Percentiles rank a stretch among this genome's conserved stretches.
phyloP scores from a whole-genome alignment of 495 filamentous ascomycete species.

The Aspergillus bridgeri region DNA sequence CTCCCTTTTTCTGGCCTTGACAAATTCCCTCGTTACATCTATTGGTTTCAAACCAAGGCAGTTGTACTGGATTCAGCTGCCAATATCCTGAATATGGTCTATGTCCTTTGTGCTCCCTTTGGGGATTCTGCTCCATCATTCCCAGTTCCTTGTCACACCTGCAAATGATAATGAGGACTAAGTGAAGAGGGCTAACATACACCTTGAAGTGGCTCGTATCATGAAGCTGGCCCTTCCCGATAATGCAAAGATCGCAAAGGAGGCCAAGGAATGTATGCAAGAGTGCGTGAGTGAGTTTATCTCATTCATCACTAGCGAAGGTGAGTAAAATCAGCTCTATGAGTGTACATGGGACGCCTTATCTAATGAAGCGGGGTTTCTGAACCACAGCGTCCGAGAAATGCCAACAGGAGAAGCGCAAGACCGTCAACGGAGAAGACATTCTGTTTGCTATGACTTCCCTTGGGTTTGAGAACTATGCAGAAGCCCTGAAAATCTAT shows the following conservation, averaged over 20 bases:
- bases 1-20: background rate
- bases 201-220: conserved; percentile 94
- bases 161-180: background rate
- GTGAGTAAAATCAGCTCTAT: conserved; percentile 43
- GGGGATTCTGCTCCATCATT: background rate
- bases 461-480: conserved; percentile 97
- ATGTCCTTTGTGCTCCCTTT: background rate
- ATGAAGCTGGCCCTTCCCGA: conserved; percentile 98
- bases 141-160: background rate
- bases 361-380: background rate
- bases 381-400: conserved; percentile 81
- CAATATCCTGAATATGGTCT: background rate
- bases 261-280: conserved; percentile 99
- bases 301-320: conserved; percentile 99
- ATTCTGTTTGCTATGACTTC: conserved; percentile 99
- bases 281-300: conserved; percentile 99
- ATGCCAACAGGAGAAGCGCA: conserved; percentile 98
- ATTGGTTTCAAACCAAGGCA: background rate
- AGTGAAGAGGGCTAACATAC: conserved; percentile 65
- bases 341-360: background rate
- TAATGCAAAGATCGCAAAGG: conserved; percentile 98
- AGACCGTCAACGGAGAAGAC: conserved; percentile 98
- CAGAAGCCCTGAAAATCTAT: conserved; percentile 96
- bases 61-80: background rate
- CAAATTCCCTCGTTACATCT: background rate